Base-by-base conservation (phyloP, 192 early-diverging fungal genomes). In the Spizellomyces sp. region DNA sequence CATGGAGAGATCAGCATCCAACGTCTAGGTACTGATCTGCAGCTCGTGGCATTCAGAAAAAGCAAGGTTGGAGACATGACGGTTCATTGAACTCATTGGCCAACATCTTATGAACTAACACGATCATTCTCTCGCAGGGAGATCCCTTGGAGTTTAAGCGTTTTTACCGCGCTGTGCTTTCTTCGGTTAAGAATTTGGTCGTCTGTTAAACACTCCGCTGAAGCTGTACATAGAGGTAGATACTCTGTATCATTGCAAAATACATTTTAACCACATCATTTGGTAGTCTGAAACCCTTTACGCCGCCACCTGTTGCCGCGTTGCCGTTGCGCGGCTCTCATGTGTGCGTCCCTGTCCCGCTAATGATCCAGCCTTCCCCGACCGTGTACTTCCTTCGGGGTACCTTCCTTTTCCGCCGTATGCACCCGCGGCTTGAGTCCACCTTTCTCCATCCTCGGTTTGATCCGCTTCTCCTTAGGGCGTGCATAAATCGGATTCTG, bases 31-130 rank as follows among this genome's bases (percentile, higher is more conserved):
- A 56, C 67, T 4, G 72, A 76, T 9, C 27, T 79, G 48, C 71
- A 80, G 17, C 67, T 90, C 6, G 87, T 90, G 10, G 79, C 75
- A 41, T 90, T 91, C 81, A 72, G 77, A 42, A 90, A 88, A 59
- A 83, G 80, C 69, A 83, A 87, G 70, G 59, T 61, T 6, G 17
- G 36, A 36, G 27, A 36, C 27, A 36, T 36, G 27, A 36, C 27
- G 27, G 27, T 36, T 36, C 27, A 36, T 36, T 36, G 27, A 36
- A 36, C 27, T 0, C 27, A 36, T 36, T 36, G 27, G 27, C 27
- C 27, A 36, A 36, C 27, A 0, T 36, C 27, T 36, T 36, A 36
- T 36, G 27, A 36, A 36, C n/a, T 6, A 50, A 44, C 14, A 54
- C 43, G 27, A 36, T 3, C 27, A 36, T 36, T 36, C 27, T 36